phyloP scores from a whole-genome alignment of 441 rosid genomes.

The Populus trichocarpa region DNA sequence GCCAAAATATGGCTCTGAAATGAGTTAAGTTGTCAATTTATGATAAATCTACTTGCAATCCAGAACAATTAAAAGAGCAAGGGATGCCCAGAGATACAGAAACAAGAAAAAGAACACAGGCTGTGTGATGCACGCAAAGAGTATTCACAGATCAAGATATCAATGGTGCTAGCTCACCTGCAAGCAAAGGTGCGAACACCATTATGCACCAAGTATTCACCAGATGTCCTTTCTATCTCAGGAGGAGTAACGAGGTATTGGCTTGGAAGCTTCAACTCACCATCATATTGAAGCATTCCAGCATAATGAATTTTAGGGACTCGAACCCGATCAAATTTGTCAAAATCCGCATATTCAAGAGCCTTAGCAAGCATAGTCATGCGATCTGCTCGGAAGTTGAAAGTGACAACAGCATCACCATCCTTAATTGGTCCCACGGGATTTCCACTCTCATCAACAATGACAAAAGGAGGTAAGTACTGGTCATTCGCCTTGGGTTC shows the following conservation, averaged over 20 bases:
- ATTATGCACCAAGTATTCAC: conserved; percentile 86
- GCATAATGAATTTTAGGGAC: conserved; percentile 83
- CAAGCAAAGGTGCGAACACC: conserved; percentile 93
- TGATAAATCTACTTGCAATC: too few relatives aligned
- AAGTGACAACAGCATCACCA: conserved; percentile 94
- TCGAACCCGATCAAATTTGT: conserved; percentile 86
- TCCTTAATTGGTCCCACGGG: conserved; percentile 90
- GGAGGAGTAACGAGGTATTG: conserved; percentile 94
- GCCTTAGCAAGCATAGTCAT: conserved; percentile 96
- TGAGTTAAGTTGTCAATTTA: not conserved
- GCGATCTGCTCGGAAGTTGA: conserved; percentile 97
- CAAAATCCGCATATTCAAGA: conserved; percentile 80
- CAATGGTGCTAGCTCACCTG: conserved; percentile 51
- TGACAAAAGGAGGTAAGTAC: conserved; percentile 87
- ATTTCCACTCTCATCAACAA: conserved; percentile 75
- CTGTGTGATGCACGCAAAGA: not conserved
- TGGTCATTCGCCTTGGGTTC: conserved; percentile 76
- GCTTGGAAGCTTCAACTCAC: conserved; percentile 89
- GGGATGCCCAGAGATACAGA: not conserved
- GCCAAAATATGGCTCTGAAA: not conserved
- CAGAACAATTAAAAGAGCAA: not conserved
- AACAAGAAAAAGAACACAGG: not conserved
- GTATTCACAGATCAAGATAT: not conserved
- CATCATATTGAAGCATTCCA: conserved; percentile 98
- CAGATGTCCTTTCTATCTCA: conserved; percentile 94